Evolutionary conservation across 768 basidiomycete genomes (phyloP), one percentile per base, ranked within the genome.

Genomic region (Macrolepiota fuliginosa): DNA sequence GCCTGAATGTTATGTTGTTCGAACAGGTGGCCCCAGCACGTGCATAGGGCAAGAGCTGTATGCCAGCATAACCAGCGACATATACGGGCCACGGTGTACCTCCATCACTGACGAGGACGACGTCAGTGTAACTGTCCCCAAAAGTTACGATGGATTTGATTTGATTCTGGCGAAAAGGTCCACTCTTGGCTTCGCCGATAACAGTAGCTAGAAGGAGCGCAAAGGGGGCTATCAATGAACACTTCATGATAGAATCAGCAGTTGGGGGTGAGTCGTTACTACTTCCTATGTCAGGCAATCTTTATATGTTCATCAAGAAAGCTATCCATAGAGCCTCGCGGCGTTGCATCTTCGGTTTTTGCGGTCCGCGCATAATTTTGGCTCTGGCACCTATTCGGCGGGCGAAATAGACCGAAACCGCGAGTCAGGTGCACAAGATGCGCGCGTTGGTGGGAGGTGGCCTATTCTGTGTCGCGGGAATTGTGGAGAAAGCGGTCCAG

Each of bases 121-220:
- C 68, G 62, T 88, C 86, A 0, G 84, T 85, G 67, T 84, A 88
- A 57, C 83, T 84, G 73, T 88, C 87, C 2, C 88, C 87, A 59
- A 89, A 90, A 0, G 86, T 87, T 56, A 86, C 87, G 11, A 89
- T 76, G 60, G 83, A 81, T 68, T 83, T 84, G 61, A 89, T 86
- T 62, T 85, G 83, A n/a, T 67, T 68, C 22, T 66, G 66, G 49
- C 51, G 47, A 19, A 73, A 54, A 22, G 53, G 53, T 4, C 53
- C 47, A 65, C 65, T 32, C 56, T 56, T 13, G 61, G 29, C 13
- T 36, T 40, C 24, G 15, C 12, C 40, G 3, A 56, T 6, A 25
- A 24, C 35, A 9, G 37, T 19, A 37, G 53, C 37, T 6, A 39
- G 22, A 24, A 56, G 54, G 40, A 56, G 54, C 3, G 40, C 12